These are phyloP conservation scores for Globisporangium nagaii DNA, from an alignment of 352 stramenopile genomes.

Conservation along the genomic window DNA sequence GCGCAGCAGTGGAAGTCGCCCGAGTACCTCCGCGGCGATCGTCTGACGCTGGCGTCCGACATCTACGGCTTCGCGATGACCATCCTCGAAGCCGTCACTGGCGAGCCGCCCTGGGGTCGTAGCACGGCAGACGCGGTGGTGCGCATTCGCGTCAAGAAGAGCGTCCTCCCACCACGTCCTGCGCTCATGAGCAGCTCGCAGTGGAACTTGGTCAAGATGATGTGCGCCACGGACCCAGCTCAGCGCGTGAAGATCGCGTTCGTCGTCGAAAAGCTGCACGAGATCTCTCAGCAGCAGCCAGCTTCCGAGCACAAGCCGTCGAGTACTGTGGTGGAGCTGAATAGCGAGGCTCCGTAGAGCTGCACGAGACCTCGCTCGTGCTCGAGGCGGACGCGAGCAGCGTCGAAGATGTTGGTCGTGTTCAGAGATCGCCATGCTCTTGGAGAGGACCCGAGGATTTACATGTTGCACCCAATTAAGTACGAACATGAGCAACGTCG, in stretches of 20 bases:
- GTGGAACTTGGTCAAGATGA: constrained; percentile 13
- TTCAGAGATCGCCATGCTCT: no score
- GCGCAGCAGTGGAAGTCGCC: constrained; percentile 13
- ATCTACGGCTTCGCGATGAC: constrained; percentile 21
- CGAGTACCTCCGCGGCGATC: neutral
- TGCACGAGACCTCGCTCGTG: no score
- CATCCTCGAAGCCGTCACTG: constrained; percentile 16
- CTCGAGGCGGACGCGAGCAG: no score
- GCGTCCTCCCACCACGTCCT: neutral
- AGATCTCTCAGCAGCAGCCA: neutral
- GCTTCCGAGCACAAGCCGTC: no score
- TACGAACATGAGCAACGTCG: neutral
- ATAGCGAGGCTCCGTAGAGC: no score
- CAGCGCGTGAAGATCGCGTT: constrained; percentile 4
- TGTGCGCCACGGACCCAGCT: constrained; percentile 7
- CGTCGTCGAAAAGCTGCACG: constrained; percentile 5
- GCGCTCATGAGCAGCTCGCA: neutral
- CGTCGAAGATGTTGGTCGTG: neutral
- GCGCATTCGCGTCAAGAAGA: constrained; percentile 1
- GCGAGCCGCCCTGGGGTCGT: constrained; percentile 5
- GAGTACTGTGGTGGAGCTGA: no score
- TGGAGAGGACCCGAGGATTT: no score
- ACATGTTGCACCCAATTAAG: neutral
- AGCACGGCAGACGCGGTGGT: neutral
- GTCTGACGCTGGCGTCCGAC: constrained; percentile 9